These are phyloP conservation scores for Hypomontagnella monticulosa DNA, from an alignment of 495 filamentous ascomycete genomes.

Conservation along the genomic window DNA sequence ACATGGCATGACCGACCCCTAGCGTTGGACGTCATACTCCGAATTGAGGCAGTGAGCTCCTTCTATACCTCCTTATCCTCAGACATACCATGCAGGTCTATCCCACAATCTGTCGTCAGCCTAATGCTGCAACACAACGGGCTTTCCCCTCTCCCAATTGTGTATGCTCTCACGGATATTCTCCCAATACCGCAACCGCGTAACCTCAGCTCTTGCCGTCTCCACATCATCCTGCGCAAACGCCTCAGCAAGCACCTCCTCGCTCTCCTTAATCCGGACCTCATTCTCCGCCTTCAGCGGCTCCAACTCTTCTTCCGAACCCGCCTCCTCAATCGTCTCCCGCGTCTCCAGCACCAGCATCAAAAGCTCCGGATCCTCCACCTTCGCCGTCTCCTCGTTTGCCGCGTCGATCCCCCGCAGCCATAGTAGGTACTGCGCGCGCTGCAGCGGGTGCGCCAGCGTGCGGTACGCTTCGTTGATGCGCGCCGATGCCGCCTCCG, in stretches of 20 bases:
- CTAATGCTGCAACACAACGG: slow-evolving; percentile 72
- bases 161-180: slow-evolving; percentile 83
- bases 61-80: too few relatives aligned
- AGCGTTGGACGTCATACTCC: too few relatives aligned
- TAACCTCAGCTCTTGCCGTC: slow-evolving; percentile 72
- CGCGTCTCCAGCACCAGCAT: slow-evolving; percentile 88
- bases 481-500: slow-evolving; percentile 75
- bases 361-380: slow-evolving; percentile 77
- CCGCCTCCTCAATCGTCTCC: slow-evolving; percentile 83
- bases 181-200: slow-evolving; percentile 88
- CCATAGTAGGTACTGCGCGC: slow-evolving; percentile 85
- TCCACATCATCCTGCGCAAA: slow-evolving; percentile 74
- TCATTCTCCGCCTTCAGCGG: slow-evolving; percentile 73
- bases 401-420: slow-evolving; percentile 79
- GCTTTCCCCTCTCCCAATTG: slow-evolving; percentile 82
- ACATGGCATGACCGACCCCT: too few relatives aligned
- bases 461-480: slow-evolving; percentile 93
- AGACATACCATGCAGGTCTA: too few relatives aligned
- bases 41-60: too few relatives aligned
- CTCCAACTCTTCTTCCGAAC: slow-evolving; percentile 69
- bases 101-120: background rate
- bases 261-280: slow-evolving; percentile 66
- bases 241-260: slow-evolving; percentile 65
- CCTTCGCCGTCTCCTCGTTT: slow-evolving; percentile 75
- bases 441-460: slow-evolving; percentile 74